Evolutionary conservation across 2,329 filamentous ascomycete genomes (phyloP).

Genomic region (Penicillium sp.): DNA sequence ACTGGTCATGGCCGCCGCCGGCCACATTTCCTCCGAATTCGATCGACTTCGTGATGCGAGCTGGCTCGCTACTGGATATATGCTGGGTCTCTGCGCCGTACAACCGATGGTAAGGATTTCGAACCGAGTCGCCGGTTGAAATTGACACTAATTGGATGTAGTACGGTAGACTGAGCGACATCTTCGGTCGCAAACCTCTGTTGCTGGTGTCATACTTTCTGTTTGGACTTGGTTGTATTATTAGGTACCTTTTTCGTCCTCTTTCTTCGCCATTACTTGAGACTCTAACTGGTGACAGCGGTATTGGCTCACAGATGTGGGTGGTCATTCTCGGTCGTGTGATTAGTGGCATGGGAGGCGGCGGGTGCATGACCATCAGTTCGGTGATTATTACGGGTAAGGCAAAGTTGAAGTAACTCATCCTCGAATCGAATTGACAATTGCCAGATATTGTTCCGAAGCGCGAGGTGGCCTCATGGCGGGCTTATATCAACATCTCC

Average conservation of each 20-base stretch:
- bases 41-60: slow-evolving; percentile 59
- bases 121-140: background rate
- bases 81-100: slow-evolving; percentile 55
- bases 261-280: background rate
- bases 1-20: slow-evolving; percentile 68
- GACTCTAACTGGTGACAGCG: slow-evolving; percentile 29
- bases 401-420: background rate
- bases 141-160: slow-evolving; percentile 28
- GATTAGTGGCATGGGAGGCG: slow-evolving; percentile 50
- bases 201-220: slow-evolving; percentile 55
- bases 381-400: slow-evolving; percentile 52
- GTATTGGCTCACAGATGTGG: slow-evolving; percentile 42
- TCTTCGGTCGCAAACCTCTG: slow-evolving; percentile 59
- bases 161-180: slow-evolving; percentile 62
- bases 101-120: slow-evolving; percentile 55
- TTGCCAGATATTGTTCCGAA: slow-evolving; percentile 52
- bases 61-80: slow-evolving; percentile 61
- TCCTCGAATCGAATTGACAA: background rate
- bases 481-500: slow-evolving; percentile 57
- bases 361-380: slow-evolving; percentile 50
- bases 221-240: slow-evolving; percentile 53
- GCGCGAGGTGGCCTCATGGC: slow-evolving; percentile 53
- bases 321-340: slow-evolving; percentile 48
- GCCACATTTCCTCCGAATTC: slow-evolving; percentile 65
- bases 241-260: slow-evolving; percentile 32